Conservation (phyloP, 1,284 basidiomycete species). For the Athelia sp. region DNA sequence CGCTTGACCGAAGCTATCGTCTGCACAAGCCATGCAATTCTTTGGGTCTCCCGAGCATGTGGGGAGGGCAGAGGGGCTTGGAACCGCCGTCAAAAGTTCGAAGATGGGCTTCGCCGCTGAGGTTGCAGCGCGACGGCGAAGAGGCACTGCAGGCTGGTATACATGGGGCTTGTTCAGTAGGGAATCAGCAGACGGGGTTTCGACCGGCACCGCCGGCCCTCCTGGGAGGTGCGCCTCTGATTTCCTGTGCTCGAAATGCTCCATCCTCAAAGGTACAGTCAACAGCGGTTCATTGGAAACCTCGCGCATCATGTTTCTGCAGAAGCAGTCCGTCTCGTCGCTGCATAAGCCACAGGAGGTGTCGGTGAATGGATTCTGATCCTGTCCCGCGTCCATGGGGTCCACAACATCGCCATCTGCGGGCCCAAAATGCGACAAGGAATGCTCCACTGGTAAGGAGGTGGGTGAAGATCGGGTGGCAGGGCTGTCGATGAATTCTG, state of each 20-base stretch:
- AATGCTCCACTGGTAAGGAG: constrained; percentile 2
- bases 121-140: constrained; percentile 47
- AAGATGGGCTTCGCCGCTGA: constrained; percentile 46
- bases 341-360: constrained; percentile 66
- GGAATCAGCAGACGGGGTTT: constrained; percentile 25
- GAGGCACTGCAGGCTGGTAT: constrained; percentile 73
- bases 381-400: constrained; percentile 13
- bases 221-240: too few species aligned
- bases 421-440: constrained; percentile 17
- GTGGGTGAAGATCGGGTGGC: constrained; percentile 10
- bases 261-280: constrained; percentile 28
- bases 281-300: constrained; percentile 16
- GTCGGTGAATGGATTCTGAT: too few species aligned
- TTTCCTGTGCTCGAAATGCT: constrained; percentile 20
- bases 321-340: constrained; percentile 67
- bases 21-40: constrained; percentile 76
- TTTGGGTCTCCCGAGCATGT: constrained; percentile 42
- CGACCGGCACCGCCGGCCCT: too few species aligned
- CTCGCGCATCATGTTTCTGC: constrained; percentile 51
- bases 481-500: constrained; percentile 25
- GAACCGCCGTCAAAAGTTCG: constrained; percentile 32
- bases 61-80: constrained; percentile 17
- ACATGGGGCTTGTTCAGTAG: constrained; percentile 73
- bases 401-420: constrained; percentile 5
- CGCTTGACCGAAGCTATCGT: constrained; percentile 79